Evolutionary conservation across 768 basidiomycete species (phyloP).

Genomic region (Boletus vinaceobasis): DNA sequence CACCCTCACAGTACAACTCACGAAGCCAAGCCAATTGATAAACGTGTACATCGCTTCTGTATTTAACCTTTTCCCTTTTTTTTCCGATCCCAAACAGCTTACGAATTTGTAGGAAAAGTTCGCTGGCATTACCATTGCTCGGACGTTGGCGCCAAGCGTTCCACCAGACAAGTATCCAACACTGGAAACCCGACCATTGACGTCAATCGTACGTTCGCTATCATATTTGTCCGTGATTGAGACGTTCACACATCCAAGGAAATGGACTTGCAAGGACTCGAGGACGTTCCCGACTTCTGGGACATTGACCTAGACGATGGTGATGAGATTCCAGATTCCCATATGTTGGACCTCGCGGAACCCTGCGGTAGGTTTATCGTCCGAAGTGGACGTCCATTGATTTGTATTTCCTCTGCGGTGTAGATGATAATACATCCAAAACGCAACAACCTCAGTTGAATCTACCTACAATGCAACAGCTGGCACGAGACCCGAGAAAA

Average conservation of each 20-base stretch:
- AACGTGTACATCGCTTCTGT: slow-evolving; percentile 62
- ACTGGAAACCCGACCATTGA: slow-evolving; percentile 68
- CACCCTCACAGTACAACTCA: slow-evolving; percentile 54
- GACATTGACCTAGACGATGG: slow-evolving; percentile 37
- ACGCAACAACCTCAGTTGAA: slow-evolving; percentile 1
- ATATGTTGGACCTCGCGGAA: slow-evolving; percentile 36
- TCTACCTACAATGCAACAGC: neutral
- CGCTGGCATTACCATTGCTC: slow-evolving; percentile 59
- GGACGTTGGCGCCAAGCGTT: slow-evolving; percentile 57
- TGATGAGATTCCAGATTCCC: slow-evolving; percentile 18
- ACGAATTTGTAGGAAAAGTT: slow-evolving; percentile 56
- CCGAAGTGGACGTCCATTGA: neutral
- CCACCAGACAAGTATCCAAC: slow-evolving; percentile 57
- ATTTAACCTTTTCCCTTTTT: slow-evolving; percentile 8
- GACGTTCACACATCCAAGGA: slow-evolving; percentile 43
- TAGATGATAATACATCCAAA: neutral
- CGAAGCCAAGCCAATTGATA: slow-evolving; percentile 73
- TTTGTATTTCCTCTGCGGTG: neutral
- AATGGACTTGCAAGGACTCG: slow-evolving; percentile 60
- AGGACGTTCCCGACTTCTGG: slow-evolving; percentile 71
- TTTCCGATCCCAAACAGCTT: slow-evolving; percentile 9
- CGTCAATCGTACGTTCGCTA: slow-evolving; percentile 43
- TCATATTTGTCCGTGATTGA: neutral
- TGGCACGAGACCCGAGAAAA: slow-evolving; percentile 30
- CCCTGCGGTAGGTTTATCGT: slow-evolving; percentile 16